Conservation (phyloP, 1,284 basidiomycete species). For the Stygiomarasmius scandens region DNA sequence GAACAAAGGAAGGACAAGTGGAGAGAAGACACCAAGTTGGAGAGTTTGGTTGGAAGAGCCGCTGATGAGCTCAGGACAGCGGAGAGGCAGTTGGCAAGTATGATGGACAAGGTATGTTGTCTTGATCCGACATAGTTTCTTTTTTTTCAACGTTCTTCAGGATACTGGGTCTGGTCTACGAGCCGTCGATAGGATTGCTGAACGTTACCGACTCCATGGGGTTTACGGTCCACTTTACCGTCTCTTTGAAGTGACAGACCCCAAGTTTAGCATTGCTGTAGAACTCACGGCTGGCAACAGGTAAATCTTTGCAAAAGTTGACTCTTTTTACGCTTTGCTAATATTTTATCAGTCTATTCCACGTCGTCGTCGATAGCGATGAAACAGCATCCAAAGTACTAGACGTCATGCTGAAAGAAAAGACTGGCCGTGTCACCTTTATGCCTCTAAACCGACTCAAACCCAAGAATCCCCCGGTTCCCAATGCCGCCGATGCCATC, state of each 20-base stretch:
- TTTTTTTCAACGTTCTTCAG: constrained; percentile 39
- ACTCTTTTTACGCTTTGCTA: not conserved
- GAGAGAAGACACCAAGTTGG: constrained; percentile 92
- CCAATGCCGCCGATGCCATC: constrained; percentile 86
- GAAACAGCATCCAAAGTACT: constrained; percentile 88
- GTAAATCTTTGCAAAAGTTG: constrained; percentile 39
- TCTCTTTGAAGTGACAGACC: constrained; percentile 89
- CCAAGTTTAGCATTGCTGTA: constrained; percentile 89
- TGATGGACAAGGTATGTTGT: constrained; percentile 88
- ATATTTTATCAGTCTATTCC: constrained; percentile 74
- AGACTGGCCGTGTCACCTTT: constrained; percentile 94
- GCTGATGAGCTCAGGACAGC: constrained; percentile 80
- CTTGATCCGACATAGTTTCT: not conserved
- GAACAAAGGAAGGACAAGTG: constrained; percentile 92
- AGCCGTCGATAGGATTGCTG: constrained; percentile 82
- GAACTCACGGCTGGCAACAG: constrained; percentile 95
- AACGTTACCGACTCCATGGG: constrained; percentile 71
- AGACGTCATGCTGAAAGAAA: constrained; percentile 91
- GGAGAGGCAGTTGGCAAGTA: constrained; percentile 80
- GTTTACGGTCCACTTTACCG: constrained; percentile 95
- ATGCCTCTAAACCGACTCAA: constrained; percentile 98
- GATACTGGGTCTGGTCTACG: constrained; percentile 89
- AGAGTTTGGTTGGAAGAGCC: constrained; percentile 76
- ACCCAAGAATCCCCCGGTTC: constrained; percentile 67
- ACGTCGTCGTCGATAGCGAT: constrained; percentile 96